A percentile compares a stretch with the other conserved stretches of the same genome.
These are phyloP conservation scores for Starmerella stigmatis DNA, from an alignment of 805 yeast species.

Conservation along the genomic window DNA sequence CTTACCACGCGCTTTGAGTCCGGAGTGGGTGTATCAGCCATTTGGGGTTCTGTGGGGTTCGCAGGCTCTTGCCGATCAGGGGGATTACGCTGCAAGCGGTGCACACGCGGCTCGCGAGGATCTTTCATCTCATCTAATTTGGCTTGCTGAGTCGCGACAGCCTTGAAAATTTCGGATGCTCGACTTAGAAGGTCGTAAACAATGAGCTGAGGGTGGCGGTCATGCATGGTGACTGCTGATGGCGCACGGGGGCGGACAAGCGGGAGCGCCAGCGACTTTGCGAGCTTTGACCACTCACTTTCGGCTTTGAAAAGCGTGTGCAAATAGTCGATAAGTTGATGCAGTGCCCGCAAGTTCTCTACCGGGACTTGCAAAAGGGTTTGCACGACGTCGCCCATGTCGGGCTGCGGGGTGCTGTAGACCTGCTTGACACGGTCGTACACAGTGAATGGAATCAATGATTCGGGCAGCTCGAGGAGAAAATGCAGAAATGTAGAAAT, in stretches of 20 bases:
- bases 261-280: constrained; percentile 22
- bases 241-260: constrained; percentile 29
- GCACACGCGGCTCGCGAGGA: neutral
- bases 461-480: constrained; percentile 64
- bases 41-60: neutral
- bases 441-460: constrained; percentile 51
- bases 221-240: constrained; percentile 26
- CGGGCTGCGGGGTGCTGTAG: constrained; percentile 30
- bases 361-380: constrained; percentile 24
- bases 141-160: constrained; percentile 15
- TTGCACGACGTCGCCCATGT: constrained; percentile 18
- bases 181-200: constrained; percentile 24
- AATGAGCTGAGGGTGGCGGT: constrained; percentile 27
- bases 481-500: constrained; percentile 56
- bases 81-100: neutral
- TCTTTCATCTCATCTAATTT: constrained; percentile 5
- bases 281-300: constrained; percentile 10
- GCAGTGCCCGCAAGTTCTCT: constrained; percentile 19
- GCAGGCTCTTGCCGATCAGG: neutral
- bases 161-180: constrained; percentile 22
- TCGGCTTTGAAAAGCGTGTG: neutral
- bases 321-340: constrained; percentile 20
- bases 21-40: constrained; percentile 2
- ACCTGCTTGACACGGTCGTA: constrained; percentile 51
- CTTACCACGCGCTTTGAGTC: constrained; percentile 1